Evolutionary conservation across 345 rosid genomes (phyloP).

Genomic region (Eucalyptus polyanthemos): DNA sequence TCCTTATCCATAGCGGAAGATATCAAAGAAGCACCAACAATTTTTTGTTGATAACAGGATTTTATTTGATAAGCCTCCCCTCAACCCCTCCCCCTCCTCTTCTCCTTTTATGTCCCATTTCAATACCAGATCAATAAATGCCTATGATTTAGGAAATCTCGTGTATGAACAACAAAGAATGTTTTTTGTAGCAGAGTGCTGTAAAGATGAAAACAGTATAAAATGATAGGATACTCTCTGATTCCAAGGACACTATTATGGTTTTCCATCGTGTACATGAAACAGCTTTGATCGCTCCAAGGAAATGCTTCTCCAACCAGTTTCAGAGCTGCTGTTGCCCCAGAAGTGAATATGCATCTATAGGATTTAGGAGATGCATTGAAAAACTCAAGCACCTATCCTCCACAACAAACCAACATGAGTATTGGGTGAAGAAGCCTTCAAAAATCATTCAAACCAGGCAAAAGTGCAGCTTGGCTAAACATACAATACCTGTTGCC

Average conservation of each 20-base stretch:
- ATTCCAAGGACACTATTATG: conserved; percentile 98
- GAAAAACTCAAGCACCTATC: conserved; percentile 77
- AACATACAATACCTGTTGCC: conserved; percentile 52
- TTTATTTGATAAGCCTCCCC: neutral
- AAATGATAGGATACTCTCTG: conserved; percentile 65
- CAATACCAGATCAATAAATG: neutral
- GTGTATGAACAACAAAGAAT: neutral
- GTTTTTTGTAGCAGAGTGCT: neutral
- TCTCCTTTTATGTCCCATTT: neutral
- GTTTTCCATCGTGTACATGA: conserved; percentile 85
- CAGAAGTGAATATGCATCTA: conserved; percentile 88
- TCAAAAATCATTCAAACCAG: neutral
- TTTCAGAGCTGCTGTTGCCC: conserved; percentile 90
- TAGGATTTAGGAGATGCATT: conserved; percentile 83
- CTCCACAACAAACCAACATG: neutral
- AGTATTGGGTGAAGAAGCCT: neutral
- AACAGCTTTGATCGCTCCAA: conserved; percentile 57
- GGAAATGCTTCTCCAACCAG: conserved; percentile 93
- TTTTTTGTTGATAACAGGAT: neutral
- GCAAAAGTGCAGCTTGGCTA: neutral
- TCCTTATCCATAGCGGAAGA: neutral
- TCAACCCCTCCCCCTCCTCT: neutral
- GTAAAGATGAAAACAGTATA: neutral
- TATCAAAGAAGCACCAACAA: neutral
- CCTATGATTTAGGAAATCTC: neutral